Base-by-base conservation (phyloP, 2,329 filamentous ascomycete species). In the Penicillium brasilianum region DNA sequence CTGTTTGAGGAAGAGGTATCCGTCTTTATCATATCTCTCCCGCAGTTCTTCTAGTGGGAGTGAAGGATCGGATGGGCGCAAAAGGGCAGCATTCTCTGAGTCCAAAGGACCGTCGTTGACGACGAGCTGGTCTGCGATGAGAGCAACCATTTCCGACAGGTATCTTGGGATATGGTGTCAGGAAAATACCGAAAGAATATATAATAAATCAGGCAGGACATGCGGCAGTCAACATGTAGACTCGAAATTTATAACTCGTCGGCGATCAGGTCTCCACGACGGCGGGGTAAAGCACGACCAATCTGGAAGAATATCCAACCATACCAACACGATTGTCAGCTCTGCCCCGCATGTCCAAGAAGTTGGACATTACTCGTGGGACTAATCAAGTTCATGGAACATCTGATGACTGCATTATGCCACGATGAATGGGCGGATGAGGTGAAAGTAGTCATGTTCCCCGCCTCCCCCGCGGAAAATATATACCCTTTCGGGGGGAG, bases 1-100 rank as follows among this genome's bases (percentile, higher is more conserved):
- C 0, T 80, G 79, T 64, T 87, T 87, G 2, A 88, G 57, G 57
- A 84, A 84, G 30, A 87, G 70, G 64, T 87, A 87, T 22, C 84
- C 84, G 49, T 87, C 80, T 60, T 80, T 70, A 6, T 78, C 63
- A 66, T 80, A 84, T 32, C 81, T 79, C 4, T 70, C 67, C n/a
- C 78, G 78, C 1, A 86, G 75, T 44, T 84, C 81, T 39, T 82
- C 77, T 9, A 85, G 60, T 0, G 84, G 81, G 11, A 80, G 74
- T 32, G 73, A 69, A 1, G 79, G 78, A 8, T 76, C 73, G 0
- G 83, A 84, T 16, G 77, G 73, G 9, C 69, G 77, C 25, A 86
- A 71, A 20, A 74, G 70, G 0, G 74, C 74, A 2, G 82, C 76
- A 60, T 83, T 80, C 7, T 75, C 72, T 5, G 80, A 75, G n/a